Evolutionary conservation across 352 stramenopile genomes (phyloP).

Genomic region (Phytophthora aleatoria): DNA sequence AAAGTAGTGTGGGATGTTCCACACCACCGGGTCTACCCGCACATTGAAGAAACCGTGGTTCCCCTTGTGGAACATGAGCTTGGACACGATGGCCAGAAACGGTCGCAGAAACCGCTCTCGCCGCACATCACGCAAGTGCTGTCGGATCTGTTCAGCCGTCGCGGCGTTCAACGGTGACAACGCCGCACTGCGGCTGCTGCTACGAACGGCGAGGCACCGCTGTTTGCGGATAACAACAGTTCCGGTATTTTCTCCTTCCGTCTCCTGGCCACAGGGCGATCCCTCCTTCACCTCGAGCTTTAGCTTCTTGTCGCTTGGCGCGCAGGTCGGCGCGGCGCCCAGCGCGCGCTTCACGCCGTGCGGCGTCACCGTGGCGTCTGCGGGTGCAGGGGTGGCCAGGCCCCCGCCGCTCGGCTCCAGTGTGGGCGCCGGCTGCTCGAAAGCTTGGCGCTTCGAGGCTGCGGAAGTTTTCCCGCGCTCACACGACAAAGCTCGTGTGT

Average conservation of each 20-base stretch:
- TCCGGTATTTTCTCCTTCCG: not conserved
- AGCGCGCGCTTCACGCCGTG: slow-evolving; percentile 31
- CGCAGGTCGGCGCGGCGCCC: slow-evolving; percentile 2
- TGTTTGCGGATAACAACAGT: slow-evolving; percentile 9
- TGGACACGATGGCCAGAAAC: slow-evolving; percentile 67
- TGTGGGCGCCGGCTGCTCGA: slow-evolving; percentile 2
- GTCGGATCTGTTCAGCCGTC: slow-evolving; percentile 61
- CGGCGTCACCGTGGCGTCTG: slow-evolving; percentile 5
- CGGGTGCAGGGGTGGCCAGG: not conserved
- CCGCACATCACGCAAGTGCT: slow-evolving; percentile 74
- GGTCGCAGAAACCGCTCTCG: slow-evolving; percentile 71
- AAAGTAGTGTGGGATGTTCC: slow-evolving; percentile 85
- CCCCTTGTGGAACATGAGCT: slow-evolving; percentile 82
- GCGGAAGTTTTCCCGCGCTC: slow-evolving; percentile 26
- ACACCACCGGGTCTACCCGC: slow-evolving; percentile 75
- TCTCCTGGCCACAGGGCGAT: not conserved
- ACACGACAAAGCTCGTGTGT: slow-evolving; percentile 33
- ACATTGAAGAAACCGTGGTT: slow-evolving; percentile 86
- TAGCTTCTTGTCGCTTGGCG: slow-evolving; percentile 53
- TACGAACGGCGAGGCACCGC: not conserved
- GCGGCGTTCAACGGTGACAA: slow-evolving; percentile 71
- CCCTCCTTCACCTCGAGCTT: slow-evolving; percentile 31
- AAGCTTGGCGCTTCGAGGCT: not conserved
- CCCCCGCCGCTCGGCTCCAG: slow-evolving; percentile 6
- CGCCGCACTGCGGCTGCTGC: slow-evolving; percentile 13